Evolutionary conservation across 2,329 filamentous ascomycete genomes (phyloP), one percentile per base, ranked within the genome.

Genomic region (Phyllosticta citrichinensis): DNA sequence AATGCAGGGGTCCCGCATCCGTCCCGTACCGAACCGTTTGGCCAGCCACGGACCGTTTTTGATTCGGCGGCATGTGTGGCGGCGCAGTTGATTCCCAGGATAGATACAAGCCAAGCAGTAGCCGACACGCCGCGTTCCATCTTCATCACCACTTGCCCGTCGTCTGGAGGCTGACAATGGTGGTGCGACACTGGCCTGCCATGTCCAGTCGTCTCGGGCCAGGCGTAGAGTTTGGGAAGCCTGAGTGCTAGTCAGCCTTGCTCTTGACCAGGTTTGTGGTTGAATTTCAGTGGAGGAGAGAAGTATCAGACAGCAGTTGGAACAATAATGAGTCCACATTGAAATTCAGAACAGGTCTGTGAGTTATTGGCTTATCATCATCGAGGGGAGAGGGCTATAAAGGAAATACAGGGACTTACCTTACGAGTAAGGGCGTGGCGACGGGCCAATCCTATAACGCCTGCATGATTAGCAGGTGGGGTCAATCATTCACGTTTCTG

Each of bases 331-430:
- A 79, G 81, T 88, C 87, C 81, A 88, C 86, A 89, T 80, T 66
- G 69, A 69, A 72, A 71, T 75, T 90, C 86, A 81, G 87, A 87
- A 87, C 87, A 91, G 87, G 87, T 91, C 87, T 90, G 87, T 90
- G 87, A 87, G 80, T 79, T 81, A 82, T 79, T 76, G 73, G 73
- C 72, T 76, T 78, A 66, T 83, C 81, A 81, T 82, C 80, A 82
- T 78, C 69, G 47, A 19, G 56, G 63, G 63, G 64, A 64, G 63
- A 64, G 33, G 55, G 52, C 62, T 27, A 55, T 56, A 50, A 27
- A 56, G 60, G 52, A 63, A 63, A 60, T 62, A 51, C 63, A 30
- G 24, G 51, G 54, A 19, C 27, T 54, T 33, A 65, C 70, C 51
- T 57, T 35, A 52, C 52, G 27, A n/a, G 35, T 54, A 27, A 54